Evolutionary conservation across 1,139 yeast species (phyloP).

Genomic region (Debaryomycetaceae sp.): DNA sequence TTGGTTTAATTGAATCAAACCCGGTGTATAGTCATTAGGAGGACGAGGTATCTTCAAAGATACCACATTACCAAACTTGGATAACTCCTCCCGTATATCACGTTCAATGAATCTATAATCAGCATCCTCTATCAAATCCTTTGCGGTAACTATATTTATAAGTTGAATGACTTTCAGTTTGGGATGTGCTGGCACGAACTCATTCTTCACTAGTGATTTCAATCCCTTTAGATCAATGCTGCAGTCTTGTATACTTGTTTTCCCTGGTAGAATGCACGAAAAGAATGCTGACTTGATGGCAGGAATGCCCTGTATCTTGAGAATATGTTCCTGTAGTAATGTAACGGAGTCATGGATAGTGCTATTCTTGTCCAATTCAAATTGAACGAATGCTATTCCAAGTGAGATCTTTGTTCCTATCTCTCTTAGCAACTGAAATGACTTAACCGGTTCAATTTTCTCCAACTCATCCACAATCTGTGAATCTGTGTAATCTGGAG

Average conservation of each 20-base stretch:
- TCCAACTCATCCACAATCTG: slow-evolving; percentile 23
- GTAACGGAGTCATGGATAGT: slow-evolving; percentile 12
- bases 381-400: slow-evolving; percentile 42
- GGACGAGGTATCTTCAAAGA: slow-evolving; percentile 69
- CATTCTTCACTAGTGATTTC: slow-evolving; percentile 31
- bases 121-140: slow-evolving; percentile 54
- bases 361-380: slow-evolving; percentile 16
- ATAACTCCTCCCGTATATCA: slow-evolving; percentile 53
- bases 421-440: slow-evolving; percentile 33
- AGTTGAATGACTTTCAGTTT: slow-evolving; percentile 60
- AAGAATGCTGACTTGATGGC: slow-evolving; percentile 25
- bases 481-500: slow-evolving; percentile 23
- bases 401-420: slow-evolving; percentile 33
- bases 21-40: slow-evolving; percentile 44
- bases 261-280: slow-evolving; percentile 28
- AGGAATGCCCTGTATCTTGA: slow-evolving; percentile 11
- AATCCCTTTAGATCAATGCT: slow-evolving; percentile 31
- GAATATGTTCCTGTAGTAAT: slow-evolving; percentile 13
- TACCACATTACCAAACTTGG: slow-evolving; percentile 50
- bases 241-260: slow-evolving; percentile 35
- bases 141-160: slow-evolving; percentile 61
- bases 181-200: slow-evolving; percentile 32
- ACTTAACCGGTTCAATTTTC: slow-evolving; percentile 19
- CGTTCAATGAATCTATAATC: slow-evolving; percentile 48
- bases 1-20: slow-evolving; percentile 39